A percentile compares a stretch with the other conserved stretches of the same genome.
Evolutionary conservation across 441 rosid species (phyloP).

Genomic region (Adansonia gregorii): DNA sequence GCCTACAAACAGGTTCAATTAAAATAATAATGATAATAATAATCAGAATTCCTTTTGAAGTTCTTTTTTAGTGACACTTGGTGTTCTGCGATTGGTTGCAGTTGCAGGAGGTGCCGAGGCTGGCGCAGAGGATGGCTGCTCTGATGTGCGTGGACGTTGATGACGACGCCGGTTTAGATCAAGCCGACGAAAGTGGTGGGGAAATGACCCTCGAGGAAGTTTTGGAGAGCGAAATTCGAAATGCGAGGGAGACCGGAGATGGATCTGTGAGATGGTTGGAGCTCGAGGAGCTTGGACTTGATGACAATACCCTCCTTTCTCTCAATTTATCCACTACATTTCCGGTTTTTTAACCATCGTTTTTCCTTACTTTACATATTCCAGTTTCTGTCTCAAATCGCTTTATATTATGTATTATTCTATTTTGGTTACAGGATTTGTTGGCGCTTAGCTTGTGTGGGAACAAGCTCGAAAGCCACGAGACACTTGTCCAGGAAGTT

Average conservation of each 20-base stretch:
- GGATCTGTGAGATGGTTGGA: slow-evolving; percentile 78
- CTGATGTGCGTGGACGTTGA: slow-evolving; percentile 79
- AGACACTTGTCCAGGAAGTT: slow-evolving; percentile 62
- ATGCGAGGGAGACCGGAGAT: slow-evolving; percentile 54
- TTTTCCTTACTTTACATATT: background rate
- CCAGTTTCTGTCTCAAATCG: background rate
- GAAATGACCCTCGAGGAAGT: slow-evolving; percentile 51
- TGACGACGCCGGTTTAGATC: slow-evolving; percentile 43
- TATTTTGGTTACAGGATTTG: slow-evolving; percentile 58
- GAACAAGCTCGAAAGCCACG: slow-evolving; percentile 67
- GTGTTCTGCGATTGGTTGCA: slow-evolving; percentile 41
- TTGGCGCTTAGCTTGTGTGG: slow-evolving; percentile 77
- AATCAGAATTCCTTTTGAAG: background rate
- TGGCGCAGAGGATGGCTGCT: slow-evolving; percentile 90
- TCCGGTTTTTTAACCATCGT: slow-evolving; percentile 47
- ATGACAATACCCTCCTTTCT: slow-evolving; percentile 59
- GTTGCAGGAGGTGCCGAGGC: slow-evolving; percentile 82
- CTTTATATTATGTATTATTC: background rate
- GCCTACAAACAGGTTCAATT: slow-evolving; percentile 56
- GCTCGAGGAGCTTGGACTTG: slow-evolving; percentile 73
- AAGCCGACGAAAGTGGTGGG: slow-evolving; percentile 30
- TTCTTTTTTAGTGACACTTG: background rate
- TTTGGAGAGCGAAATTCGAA: slow-evolving; percentile 50
- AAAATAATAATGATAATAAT: background rate
- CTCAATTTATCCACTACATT: slow-evolving; percentile 62